Percentiles rank a stretch among this genome's conserved stretches.
phyloP scores from a whole-genome alignment of 2,329 filamentous ascomycete genomes.

The Diaporthe australafricana region DNA sequence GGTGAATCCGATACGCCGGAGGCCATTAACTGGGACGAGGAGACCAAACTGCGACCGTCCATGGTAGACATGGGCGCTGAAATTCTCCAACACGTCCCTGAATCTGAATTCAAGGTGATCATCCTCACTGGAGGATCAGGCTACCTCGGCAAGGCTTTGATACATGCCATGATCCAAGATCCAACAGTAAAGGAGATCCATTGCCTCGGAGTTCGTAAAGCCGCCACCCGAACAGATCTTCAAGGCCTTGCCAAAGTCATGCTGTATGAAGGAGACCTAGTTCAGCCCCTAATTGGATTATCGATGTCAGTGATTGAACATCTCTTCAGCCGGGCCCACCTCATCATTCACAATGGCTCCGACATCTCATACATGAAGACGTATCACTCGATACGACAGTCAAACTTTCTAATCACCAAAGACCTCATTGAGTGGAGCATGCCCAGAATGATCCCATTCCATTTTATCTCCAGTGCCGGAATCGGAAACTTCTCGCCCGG shows the following conservation, averaged over 20 bases:
- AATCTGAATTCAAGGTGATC: not conserved
- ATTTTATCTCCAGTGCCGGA: slow-evolving; percentile 49
- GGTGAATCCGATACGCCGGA: not conserved
- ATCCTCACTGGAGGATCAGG: slow-evolving; percentile 50
- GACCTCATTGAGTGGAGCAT: slow-evolving; percentile 43
- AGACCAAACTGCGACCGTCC: not conserved
- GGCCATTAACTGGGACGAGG: slow-evolving; percentile 5
- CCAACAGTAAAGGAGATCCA: not conserved
- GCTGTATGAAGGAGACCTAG: not conserved
- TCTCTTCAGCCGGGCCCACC: slow-evolving; percentile 34
- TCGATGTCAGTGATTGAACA: not conserved
- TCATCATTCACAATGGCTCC: slow-evolving; percentile 62
- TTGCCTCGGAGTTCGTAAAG: slow-evolving; percentile 39
- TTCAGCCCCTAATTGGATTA: not conserved
- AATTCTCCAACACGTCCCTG: too few relatives aligned
- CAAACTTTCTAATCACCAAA: slow-evolving; percentile 47
- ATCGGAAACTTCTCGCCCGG: not conserved
- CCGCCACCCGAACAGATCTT: slow-evolving; percentile 10
- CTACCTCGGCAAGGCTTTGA: slow-evolving; percentile 39
- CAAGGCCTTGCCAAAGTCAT: not conserved
- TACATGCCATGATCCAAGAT: not conserved
- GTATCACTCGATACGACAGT: slow-evolving; percentile 44
- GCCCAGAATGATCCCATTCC: slow-evolving; percentile 46
- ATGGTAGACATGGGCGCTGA: not conserved
- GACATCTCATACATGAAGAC: slow-evolving; percentile 48